Evolutionary conservation across 2,329 filamentous ascomycete genomes (phyloP), one percentile per base, ranked within the genome.

Genomic region (Alternaria sp.): DNA sequence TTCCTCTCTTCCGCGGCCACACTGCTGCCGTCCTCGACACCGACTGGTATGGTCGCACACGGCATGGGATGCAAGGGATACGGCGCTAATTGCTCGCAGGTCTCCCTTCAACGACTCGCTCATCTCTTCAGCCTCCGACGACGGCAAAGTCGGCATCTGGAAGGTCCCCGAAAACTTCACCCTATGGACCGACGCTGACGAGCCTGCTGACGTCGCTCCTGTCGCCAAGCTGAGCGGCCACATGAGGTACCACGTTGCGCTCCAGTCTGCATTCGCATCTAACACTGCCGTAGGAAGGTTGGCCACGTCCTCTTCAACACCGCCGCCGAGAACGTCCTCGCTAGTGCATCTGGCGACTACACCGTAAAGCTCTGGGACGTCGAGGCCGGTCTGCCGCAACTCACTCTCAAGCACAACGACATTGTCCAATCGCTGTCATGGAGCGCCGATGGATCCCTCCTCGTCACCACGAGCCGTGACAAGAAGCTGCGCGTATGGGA

Each of bases 401-500:
- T 94, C 53, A 88, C 88, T 3, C 86, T 99, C 63, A 94, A 91
- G 81, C 91, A 97, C 79, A 88, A 87, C 66, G 95, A 99, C 73
- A 94, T 97, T 67, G 91, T 98, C 39, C 95, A 98, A 81, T 96
- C 93, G 64, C 85, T 98, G 72, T 96, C 94, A 30, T 99, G 94
- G 94, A 97, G 92, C 80, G 93, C 93, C 66, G 90, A 91, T 70
- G 95, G 95, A 61, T 89, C 89, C 57, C 85, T 95, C 77, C 82
- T 99, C 61, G 94, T 91, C 49, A 98, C 95, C 7, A 98, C 95
- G 8, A 97, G 93, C 63, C 88, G 95, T 74, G 95, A 99, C 87
- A 99, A 99, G 89, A 97, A 97, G 84, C 86, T 99, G 66, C 90
- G 95, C 62, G 89, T 98, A 65, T 99, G 95, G 95, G 95, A 99